Evolutionary conservation across 352 stramenopile genomes (phyloP).

Genomic region (Phytophthora pisi): DNA sequence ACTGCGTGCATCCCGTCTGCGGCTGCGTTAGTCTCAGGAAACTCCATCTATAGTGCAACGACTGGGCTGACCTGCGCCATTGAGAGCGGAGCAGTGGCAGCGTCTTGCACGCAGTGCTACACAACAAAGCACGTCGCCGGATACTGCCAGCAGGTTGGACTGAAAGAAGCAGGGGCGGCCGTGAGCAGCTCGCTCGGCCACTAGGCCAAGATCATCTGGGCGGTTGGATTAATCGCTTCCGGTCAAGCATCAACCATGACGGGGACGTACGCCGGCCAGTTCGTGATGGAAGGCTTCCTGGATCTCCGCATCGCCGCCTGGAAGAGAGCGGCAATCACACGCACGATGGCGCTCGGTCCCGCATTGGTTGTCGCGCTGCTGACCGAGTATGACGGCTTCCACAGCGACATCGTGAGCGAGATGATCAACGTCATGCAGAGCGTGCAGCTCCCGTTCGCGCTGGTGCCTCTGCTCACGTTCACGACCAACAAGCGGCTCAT

Average conservation of each 20-base stretch:
- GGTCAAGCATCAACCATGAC: conserved; percentile 93
- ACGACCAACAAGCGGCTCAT: conserved; percentile 66
- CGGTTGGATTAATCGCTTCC: conserved; percentile 89
- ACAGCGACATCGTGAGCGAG: conserved; percentile 56
- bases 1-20: conserved; percentile 66
- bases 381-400: conserved; percentile 32
- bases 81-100: conserved; percentile 11
- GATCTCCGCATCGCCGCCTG: conserved; percentile 81
- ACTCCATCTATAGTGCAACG: conserved; percentile 62
- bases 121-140: conserved; percentile 35
- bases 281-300: conserved; percentile 95
- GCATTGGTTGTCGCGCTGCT: conserved; percentile 75
- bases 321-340: conserved; percentile 86
- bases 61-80: conserved; percentile 56
- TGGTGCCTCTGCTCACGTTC: conserved; percentile 86
- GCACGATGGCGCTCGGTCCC: conserved; percentile 84
- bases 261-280: conserved; percentile 94
- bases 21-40: conserved; percentile 52
- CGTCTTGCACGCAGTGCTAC: conserved; percentile 49
- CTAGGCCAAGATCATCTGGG: conserved; percentile 84
- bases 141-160: conserved; percentile 82
- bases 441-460: conserved; percentile 87
- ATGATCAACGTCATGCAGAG: conserved; percentile 90
- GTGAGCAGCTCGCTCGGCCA: conserved; percentile 69
- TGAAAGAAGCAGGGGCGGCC: conserved; percentile 70